Base-by-base conservation (phyloP, 192 early-diverging fungal genomes). In the Entomortierella lignicola region DNA sequence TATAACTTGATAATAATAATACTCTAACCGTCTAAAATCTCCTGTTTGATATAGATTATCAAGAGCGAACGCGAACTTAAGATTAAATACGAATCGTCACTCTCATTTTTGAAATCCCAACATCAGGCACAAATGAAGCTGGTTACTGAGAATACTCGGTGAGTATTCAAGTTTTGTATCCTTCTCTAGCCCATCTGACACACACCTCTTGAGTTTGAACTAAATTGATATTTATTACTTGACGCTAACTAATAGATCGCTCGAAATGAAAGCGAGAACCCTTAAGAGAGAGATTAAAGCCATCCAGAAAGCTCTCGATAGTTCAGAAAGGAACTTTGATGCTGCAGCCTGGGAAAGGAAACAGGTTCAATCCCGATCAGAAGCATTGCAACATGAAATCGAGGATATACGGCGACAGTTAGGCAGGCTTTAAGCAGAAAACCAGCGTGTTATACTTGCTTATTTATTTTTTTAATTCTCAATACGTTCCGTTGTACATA, bases 291-390 rank as follows among this genome's bases (percentile, higher is more conserved):
- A 51, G 21, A 75, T 68, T 30, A 12, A 47, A 2, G 20, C 48
- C 4, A 52, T 58, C 17, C 32, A 63, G 27, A 51, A 63, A n/a
- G 48, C 58, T 27, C 58, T 74, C 43, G 26, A 1, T 21, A 56
- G 48, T 7, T 74, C 71, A 12, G 39, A 59, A 5, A 27, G 60
- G 8, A 61, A 74, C 17, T 61, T 75, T 30, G 20, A 62, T 31
- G 52, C 44, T 18, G 59, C 59, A 2, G 59, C 61, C 23, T 15
- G 2, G 26, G 65, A 68, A 43, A 41, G 57, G 5, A 1, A n/a
- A 58, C 32, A 63, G 23, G 43, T 63, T 10, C 60, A 21, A 27
- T 20, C 52, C 25, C n/a, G 34, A 48, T n/a, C 30, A 23, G n/a
- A 26, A 4, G 44, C 27, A 21, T 12, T 63, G n/a, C 11, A 44